These are phyloP conservation scores for Tuber microsphaerosporum DNA, from an alignment of 495 filamentous ascomycete genomes.

Conservation along the genomic window DNA sequence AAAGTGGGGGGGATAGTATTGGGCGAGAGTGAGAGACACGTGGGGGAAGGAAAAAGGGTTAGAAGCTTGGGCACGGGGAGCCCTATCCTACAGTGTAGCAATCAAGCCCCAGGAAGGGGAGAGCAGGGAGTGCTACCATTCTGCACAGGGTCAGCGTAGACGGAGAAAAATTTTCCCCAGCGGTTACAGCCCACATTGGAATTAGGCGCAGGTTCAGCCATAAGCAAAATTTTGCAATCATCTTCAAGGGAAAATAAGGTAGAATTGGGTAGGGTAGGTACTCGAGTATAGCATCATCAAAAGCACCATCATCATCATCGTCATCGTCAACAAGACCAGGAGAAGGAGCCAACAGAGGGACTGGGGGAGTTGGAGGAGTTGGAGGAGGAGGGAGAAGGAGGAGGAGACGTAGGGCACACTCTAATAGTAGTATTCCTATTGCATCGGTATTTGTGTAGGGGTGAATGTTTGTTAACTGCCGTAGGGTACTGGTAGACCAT, in stretches of 20 bases:
- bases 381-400: not conserved
- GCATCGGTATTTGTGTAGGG: not conserved
- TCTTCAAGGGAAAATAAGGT: not conserved
- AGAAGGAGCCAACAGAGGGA: not conserved
- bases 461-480: slow-evolving; percentile 4
- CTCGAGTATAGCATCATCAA: not conserved
- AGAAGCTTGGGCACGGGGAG: not conserved
- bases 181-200: slow-evolving; percentile 2
- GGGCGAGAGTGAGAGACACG: slow-evolving; percentile 11
- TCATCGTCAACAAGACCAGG: slow-evolving; percentile 1
- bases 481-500: not conserved
- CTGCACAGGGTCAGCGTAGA: slow-evolving; percentile 1
- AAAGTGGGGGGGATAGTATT: slow-evolving; percentile 10
- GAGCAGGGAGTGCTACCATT: not conserved
- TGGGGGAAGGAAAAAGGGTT: slow-evolving; percentile 10
- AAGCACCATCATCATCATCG: not conserved
- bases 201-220: not conserved
- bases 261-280: not conserved
- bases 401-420: not conserved
- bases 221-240: not conserved
- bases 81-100: not conserved
- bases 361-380: not conserved
- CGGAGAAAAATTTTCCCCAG: not conserved
- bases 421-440: not conserved
- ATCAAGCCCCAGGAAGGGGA: not conserved